Evolutionary conservation across 2,329 filamentous ascomycete species (phyloP).

Genomic region (Coniochaeta sp.): DNA sequence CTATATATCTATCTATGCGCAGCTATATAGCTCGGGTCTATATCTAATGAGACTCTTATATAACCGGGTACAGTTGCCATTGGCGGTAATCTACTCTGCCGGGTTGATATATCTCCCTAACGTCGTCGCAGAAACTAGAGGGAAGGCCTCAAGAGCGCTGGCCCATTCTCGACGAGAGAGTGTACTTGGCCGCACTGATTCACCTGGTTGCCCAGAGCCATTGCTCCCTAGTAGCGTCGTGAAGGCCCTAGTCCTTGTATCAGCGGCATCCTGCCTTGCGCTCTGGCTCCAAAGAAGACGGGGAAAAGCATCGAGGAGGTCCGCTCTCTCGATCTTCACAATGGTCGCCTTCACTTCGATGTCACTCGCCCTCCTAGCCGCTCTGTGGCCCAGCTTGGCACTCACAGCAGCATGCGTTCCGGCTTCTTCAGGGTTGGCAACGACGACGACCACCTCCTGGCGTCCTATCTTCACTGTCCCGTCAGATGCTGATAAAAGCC

Average conservation of each 20-base stretch:
- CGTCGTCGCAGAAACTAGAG: background rate
- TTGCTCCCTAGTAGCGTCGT: background rate
- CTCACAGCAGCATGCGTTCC: background rate
- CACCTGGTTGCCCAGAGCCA: background rate
- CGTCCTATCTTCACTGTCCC: constrained; percentile 35
- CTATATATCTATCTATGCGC: background rate
- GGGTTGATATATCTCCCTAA: background rate
- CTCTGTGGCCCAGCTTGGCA: background rate
- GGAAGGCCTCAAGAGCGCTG: background rate
- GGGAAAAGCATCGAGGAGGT: background rate
- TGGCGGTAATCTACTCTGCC: background rate
- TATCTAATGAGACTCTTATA: background rate
- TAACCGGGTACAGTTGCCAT: background rate
- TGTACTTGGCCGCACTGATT: background rate
- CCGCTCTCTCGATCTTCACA: background rate
- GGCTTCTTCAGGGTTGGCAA: background rate
- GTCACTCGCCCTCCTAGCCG: constrained; percentile 4
- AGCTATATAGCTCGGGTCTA: background rate
- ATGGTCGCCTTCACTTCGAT: background rate
- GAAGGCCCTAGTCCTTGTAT: background rate
- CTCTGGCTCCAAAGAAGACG: background rate
- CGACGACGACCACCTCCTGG: background rate
- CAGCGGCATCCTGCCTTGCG: background rate
- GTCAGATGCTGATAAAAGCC: constrained; percentile 34
- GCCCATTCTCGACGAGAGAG: background rate